Conservation (phyloP, 768 basidiomycete species). For the Boletus sp. region DNA sequence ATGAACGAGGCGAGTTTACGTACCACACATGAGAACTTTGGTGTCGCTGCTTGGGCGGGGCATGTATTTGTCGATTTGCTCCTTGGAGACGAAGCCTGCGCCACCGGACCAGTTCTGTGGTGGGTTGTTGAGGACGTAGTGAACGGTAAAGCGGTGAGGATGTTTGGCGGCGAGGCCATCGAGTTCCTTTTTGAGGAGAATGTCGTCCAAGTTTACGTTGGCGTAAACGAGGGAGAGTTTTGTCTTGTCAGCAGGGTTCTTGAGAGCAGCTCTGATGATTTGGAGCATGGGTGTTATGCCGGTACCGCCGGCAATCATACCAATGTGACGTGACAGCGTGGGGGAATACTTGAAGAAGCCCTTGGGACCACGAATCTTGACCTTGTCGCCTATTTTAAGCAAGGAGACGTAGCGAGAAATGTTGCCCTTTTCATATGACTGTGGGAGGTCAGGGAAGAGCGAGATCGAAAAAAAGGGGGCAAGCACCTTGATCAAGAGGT, state of each 20-base stretch:
- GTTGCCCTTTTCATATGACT: conserved; percentile 98
- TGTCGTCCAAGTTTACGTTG: conserved; percentile 91
- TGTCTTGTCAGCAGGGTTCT: conserved; percentile 84
- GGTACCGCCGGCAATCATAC: conserved; percentile 98
- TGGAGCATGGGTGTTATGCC: conserved; percentile 99
- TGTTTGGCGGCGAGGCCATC: conserved; percentile 71
- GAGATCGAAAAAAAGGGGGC: neutral
- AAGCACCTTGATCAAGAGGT: conserved; percentile 91
- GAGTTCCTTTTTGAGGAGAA: conserved; percentile 85
- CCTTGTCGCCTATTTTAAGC: conserved; percentile 83
- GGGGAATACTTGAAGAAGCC: conserved; percentile 88
- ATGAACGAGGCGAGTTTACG: conserved; percentile 32
- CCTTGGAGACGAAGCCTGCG: conserved; percentile 89
- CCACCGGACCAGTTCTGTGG: conserved; percentile 86
- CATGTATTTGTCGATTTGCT: conserved; percentile 82
- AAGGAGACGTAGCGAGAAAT: conserved; percentile 83
- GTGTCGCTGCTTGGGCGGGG: conserved; percentile 63
- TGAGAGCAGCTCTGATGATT: conserved; percentile 90
- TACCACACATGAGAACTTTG: conserved; percentile 88
- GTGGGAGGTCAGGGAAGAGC: neutral
- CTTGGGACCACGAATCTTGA: conserved; percentile 94
- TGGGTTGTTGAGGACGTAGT: conserved; percentile 94
- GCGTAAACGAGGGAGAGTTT: conserved; percentile 90
- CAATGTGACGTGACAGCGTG: conserved; percentile 69
- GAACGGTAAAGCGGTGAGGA: conserved; percentile 69